A percentile compares a stretch with the other conserved stretches of the same genome.
Conservation (phyloP, 352 stramenopile genomes). For the Globisporangium solare region DNA sequence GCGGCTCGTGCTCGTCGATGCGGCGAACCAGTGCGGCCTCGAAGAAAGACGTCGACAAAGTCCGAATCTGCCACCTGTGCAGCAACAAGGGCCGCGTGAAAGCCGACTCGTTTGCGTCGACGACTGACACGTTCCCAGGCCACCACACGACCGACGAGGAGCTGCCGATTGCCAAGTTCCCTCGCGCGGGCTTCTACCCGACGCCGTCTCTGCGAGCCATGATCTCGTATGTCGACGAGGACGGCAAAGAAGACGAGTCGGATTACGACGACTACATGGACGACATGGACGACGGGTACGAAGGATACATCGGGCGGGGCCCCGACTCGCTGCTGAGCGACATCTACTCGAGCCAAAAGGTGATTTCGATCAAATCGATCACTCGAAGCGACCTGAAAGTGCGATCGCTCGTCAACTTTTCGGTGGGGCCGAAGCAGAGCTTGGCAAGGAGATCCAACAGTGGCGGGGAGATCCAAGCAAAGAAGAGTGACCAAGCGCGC, state of each 20-base stretch:
- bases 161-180: slow-evolving; percentile 16
- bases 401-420: slow-evolving; percentile 7
- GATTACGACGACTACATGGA: slow-evolving; percentile 12
- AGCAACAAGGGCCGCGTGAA: slow-evolving; percentile 43
- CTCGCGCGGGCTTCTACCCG: background rate
- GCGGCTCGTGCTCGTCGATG: slow-evolving; percentile 43
- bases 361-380: slow-evolving; percentile 62
- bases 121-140: slow-evolving; percentile 22
- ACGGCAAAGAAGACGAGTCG: slow-evolving; percentile 4
- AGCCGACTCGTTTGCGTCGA: slow-evolving; percentile 25
- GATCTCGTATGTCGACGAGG: slow-evolving; percentile 1
- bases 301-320: slow-evolving; percentile 19
- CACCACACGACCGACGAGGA: slow-evolving; percentile 21
- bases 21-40: slow-evolving; percentile 31
- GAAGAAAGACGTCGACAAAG: slow-evolving; percentile 39
- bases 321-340: slow-evolving; percentile 9
- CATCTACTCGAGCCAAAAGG: slow-evolving; percentile 32
- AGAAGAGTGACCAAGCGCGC: slow-evolving; percentile 5
- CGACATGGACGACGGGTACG: slow-evolving; percentile 20
- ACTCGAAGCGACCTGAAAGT: slow-evolving; percentile 13
- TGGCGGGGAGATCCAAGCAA: slow-evolving; percentile 1
- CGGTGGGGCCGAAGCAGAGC: background rate
- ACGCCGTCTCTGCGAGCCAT: background rate
- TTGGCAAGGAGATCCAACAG: slow-evolving; percentile 4
- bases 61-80: slow-evolving; percentile 66